A percentile compares a stretch with the other conserved stretches of the same genome.
These are phyloP conservation scores for Pezicula carpinea DNA, from an alignment of 2,329 filamentous ascomycete species.

Conservation along the genomic window DNA sequence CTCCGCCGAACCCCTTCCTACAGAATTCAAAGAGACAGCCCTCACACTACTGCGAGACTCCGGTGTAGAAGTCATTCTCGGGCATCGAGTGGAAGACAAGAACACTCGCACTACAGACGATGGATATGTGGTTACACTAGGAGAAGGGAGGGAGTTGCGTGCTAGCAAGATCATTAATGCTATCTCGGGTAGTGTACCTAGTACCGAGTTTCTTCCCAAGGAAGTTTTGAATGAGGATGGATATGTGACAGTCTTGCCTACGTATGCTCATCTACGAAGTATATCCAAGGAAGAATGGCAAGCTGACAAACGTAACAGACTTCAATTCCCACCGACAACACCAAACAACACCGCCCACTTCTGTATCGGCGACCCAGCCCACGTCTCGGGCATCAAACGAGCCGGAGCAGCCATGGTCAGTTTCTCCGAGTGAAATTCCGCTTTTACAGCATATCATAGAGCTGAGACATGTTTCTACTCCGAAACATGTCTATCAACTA, in stretches of 20 bases:
- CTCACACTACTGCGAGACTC: conserved; percentile 53
- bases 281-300: conserved; percentile 4
- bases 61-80: conserved; percentile 61
- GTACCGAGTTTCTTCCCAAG: conserved; percentile 56
- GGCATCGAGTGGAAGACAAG: conserved; percentile 49
- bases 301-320: conserved; percentile 29
- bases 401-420: conserved; percentile 73
- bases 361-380: conserved; percentile 62
- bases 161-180: conserved; percentile 66
- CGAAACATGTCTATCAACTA: no score
- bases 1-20: conserved; percentile 66
- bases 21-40: conserved; percentile 60
- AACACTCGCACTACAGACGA: conserved; percentile 38
- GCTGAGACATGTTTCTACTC: no score
- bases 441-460: no score
- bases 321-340: conserved; percentile 48
- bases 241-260: conserved; percentile 57
- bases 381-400: conserved; percentile 74
- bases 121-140: conserved; percentile 42
- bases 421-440: no score
- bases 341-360: conserved; percentile 59
- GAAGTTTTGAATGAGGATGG: conserved; percentile 56
- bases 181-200: conserved; percentile 56
- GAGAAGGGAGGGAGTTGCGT: conserved; percentile 51
- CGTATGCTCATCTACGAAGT: conserved; percentile 32